phyloP scores from a whole-genome alignment of 176 grass and related monocot genomes.

The Metroxylon sagu region DNA sequence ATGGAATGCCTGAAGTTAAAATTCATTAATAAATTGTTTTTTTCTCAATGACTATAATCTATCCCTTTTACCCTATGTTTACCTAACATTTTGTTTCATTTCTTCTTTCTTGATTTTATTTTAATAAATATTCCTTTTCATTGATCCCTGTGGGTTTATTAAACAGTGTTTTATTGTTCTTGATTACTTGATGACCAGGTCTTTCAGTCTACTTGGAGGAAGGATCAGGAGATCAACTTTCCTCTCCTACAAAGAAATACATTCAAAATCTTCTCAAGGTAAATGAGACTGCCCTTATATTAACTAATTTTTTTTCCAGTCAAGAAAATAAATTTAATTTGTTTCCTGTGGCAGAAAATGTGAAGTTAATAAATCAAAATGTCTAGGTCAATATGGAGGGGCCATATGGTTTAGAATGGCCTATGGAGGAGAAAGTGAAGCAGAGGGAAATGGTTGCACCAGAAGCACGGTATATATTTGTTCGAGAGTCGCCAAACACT shows the following conservation, averaged over 20 bases:
- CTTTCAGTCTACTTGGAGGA: slow-evolving; percentile 63
- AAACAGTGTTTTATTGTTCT: no score
- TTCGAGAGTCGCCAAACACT: slow-evolving; percentile 16
- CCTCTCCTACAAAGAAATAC: slow-evolving; percentile 38
- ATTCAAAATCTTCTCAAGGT: slow-evolving; percentile 89
- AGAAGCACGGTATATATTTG: slow-evolving; percentile 68
- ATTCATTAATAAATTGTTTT: no score
- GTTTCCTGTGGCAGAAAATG: no score
- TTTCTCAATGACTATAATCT: no score
- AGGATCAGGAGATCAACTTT: slow-evolving; percentile 43
- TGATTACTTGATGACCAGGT: slow-evolving; percentile 22
- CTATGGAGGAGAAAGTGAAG: slow-evolving; percentile 85
- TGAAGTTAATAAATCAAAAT: slow-evolving; percentile 5
- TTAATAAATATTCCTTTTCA: no score
- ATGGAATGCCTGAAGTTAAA: no score
- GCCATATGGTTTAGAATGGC: slow-evolving; percentile 61
- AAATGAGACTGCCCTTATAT: not conserved
- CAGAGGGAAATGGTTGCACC: slow-evolving; percentile 49
- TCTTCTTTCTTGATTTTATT: no score
- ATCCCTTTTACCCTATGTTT: no score
- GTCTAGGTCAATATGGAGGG: slow-evolving; percentile 66
- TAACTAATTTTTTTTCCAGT: no score
- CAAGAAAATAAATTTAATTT: no score
- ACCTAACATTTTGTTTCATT: no score
- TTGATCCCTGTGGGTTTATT: no score